Percentiles rank a stretch among this genome's conserved stretches.
Conservation (phyloP, 2,329 filamentous ascomycete species). For the Trichoderma gracile region DNA sequence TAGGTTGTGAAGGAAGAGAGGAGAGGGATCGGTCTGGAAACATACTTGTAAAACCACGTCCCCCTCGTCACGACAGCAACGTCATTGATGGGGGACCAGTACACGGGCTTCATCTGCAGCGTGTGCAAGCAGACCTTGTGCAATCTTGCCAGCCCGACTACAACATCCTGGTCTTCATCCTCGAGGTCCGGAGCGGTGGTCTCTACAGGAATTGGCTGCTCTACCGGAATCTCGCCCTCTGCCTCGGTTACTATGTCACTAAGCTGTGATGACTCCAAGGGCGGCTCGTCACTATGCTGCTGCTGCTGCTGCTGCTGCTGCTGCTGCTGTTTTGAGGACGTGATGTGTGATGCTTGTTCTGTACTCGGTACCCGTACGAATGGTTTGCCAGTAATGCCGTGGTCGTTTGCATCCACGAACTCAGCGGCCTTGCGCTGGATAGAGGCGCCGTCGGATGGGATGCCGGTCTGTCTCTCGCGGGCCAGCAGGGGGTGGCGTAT, state of each 20-base stretch:
- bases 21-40: background rate
- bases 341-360: constrained; percentile 31
- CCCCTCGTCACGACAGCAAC: constrained; percentile 78
- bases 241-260: background rate
- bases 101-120: constrained; percentile 91
- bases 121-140: constrained; percentile 84
- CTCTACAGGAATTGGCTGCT: constrained; percentile 21
- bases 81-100: constrained; percentile 94
- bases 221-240: constrained; percentile 23
- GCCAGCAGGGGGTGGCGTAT: constrained; percentile 13
- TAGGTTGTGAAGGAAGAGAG: constrained; percentile 20
- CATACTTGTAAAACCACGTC: constrained; percentile 90
- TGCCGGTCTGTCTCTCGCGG: constrained; percentile 5
- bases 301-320: background rate
- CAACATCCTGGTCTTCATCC: constrained; percentile 57
- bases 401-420: constrained; percentile 40
- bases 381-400: constrained; percentile 57
- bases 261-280: background rate
- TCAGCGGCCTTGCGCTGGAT: constrained; percentile 27
- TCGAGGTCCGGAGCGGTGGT: constrained; percentile 19
- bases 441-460: background rate
- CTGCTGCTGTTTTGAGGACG: constrained; percentile 8
- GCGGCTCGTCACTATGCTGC: background rate
- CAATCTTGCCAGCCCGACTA: constrained; percentile 85
- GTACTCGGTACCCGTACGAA: constrained; percentile 51